phyloP scores from a whole-genome alignment of 2,329 filamentous ascomycete species.

The Colletotrichum kahawae region DNA sequence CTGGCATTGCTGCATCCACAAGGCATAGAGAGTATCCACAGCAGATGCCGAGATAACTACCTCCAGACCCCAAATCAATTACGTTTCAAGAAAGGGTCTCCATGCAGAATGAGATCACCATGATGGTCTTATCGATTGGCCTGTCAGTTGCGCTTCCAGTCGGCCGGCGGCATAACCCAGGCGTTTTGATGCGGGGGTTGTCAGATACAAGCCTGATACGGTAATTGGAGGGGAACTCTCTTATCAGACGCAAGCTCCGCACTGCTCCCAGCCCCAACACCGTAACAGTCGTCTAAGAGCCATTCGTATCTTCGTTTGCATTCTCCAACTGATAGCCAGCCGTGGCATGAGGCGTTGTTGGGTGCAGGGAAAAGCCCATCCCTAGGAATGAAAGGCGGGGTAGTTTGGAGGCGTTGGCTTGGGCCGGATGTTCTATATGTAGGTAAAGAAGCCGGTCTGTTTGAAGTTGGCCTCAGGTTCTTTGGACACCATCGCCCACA shows the following conservation, averaged over 20 bases:
- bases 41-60: constrained; percentile 11
- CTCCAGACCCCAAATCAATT: constrained; percentile 7
- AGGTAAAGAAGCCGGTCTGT: background rate
- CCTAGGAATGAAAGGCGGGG: constrained; percentile 17
- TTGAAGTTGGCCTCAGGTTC: background rate
- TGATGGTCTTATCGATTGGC: constrained; percentile 19
- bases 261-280: background rate
- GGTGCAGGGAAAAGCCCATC: background rate
- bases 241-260: constrained; percentile 15
- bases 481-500: background rate
- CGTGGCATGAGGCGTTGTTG: background rate
- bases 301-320: background rate
- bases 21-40: background rate
- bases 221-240: constrained; percentile 6
- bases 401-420: background rate
- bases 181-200: constrained; percentile 9
- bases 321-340: constrained; percentile 6
- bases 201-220: background rate
- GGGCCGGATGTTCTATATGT: constrained; percentile 1
- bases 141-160: background rate
- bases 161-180: constrained; percentile 6
- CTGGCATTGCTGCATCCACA: background rate
- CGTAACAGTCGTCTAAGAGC: background rate
- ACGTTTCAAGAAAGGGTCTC: constrained; percentile 18
- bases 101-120: constrained; percentile 21